Percentiles rank a stretch among this genome's conserved stretches.
These are phyloP conservation scores for Colletotrichum sp. DNA, from an alignment of 2,329 filamentous ascomycete species.

Conservation along the genomic window DNA sequence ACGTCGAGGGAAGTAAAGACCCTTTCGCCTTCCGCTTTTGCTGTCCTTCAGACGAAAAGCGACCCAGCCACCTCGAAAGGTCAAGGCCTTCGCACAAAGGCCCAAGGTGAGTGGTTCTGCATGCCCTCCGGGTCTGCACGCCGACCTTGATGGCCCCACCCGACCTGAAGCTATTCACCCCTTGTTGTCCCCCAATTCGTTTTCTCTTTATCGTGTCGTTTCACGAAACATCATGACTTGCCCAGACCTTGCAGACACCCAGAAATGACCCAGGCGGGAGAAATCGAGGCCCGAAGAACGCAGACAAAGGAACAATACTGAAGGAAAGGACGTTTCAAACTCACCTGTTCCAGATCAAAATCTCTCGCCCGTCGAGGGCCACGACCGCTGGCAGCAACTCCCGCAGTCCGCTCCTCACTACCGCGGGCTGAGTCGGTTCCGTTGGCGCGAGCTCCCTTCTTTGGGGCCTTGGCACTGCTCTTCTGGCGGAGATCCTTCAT, in stretches of 20 bases:
- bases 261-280: background rate
- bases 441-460: constrained; percentile 51
- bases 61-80: background rate
- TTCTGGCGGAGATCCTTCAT: constrained; percentile 64
- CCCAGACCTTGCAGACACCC: background rate
- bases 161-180: constrained; percentile 2
- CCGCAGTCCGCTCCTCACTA: constrained; percentile 78
- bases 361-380: constrained; percentile 79
- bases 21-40: background rate
- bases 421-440: constrained; percentile 71
- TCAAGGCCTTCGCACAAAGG: background rate
- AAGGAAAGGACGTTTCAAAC: constrained; percentile 34
- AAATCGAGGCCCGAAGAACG: background rate
- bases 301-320: constrained; percentile 21
- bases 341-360: constrained; percentile 82
- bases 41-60: background rate
- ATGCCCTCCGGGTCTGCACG: background rate
- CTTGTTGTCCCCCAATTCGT: background rate
- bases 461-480: constrained; percentile 54
- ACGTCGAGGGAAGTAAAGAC: background rate
- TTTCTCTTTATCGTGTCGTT: background rate
- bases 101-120: background rate
- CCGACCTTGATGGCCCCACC: background rate
- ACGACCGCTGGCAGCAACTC: constrained; percentile 63
- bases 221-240: background rate